Conservation (phyloP, 2,329 filamentous ascomycete species). For the Tolypocladium cylindrosporum region DNA sequence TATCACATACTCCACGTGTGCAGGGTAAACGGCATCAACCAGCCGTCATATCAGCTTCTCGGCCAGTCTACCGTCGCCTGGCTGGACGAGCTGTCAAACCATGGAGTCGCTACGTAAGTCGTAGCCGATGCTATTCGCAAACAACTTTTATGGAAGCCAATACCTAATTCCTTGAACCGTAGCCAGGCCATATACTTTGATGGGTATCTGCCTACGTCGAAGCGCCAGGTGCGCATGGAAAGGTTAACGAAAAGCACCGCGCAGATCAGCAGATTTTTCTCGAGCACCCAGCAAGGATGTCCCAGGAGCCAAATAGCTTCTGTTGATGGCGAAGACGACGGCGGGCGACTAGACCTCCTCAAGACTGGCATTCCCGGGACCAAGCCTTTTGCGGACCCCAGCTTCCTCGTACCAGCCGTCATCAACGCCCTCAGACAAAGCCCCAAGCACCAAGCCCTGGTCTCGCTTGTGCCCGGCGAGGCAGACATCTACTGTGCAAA, state of each 20-base stretch:
- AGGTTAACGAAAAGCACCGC: constrained; percentile 49
- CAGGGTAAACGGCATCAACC: constrained; percentile 36
- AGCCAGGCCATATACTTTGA: constrained; percentile 70
- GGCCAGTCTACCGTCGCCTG: constrained; percentile 49
- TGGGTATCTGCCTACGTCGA: constrained; percentile 62
- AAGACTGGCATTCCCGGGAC: constrained; percentile 9
- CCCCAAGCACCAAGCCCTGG: constrained; percentile 28
- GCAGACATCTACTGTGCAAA: constrained; percentile 74
- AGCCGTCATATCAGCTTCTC: constrained; percentile 55
- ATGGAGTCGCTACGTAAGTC: constrained; percentile 52
- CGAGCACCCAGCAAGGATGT: constrained; percentile 17
- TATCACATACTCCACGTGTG: constrained; percentile 59
- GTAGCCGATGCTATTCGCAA: neutral
- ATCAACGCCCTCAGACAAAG: constrained; percentile 56
- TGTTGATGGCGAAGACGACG: constrained; percentile 3
- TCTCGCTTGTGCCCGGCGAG: constrained; percentile 65
- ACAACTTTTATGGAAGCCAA: neutral
- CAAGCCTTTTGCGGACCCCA: constrained; percentile 35
- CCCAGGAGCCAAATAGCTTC: constrained; percentile 9
- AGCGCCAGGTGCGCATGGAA: constrained; percentile 50
- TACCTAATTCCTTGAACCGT: neutral
- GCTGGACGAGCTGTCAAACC: constrained; percentile 47
- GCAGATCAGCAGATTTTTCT: constrained; percentile 39
- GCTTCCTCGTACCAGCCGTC: constrained; percentile 71
- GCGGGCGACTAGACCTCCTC: constrained; percentile 12